Base-by-base conservation (phyloP, 2,329 filamentous ascomycete genomes). In the Monosporascus ibericus region DNA sequence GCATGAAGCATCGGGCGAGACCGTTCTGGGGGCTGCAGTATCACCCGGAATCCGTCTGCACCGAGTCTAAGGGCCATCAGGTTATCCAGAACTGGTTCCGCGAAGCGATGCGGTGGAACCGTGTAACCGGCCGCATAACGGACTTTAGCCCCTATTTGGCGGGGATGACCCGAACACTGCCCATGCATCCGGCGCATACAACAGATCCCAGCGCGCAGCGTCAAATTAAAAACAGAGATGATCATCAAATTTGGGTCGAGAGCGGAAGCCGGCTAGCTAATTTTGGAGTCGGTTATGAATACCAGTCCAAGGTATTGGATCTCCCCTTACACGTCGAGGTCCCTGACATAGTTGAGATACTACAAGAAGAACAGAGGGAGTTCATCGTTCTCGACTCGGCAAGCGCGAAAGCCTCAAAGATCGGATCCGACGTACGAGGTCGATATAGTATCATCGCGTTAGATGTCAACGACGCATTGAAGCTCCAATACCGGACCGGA, bases 11-110 rank as follows among this genome's bases (percentile, higher is more conserved):
- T 66, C 70, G 66, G 18, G 64, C 58, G 1, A 85, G 83, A 58
- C 91, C 92, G 0, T 88, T 92, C 57, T 95, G 88, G 85, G 92
- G 88, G 0, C 77, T 96, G 18, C 92, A 96, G 65, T 96, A 94
- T 62, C 91, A 96, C 64, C 91, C 91, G 0, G 91, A 96, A 68
- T 95, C 90, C 0, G 81, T 90, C 15, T 95, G 90, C 67, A 95
- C 91, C 4, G 87, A 89, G 39, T 71, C 75, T 3, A 78, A 80
- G 54, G 85, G 87, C 1, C 80, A 78, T 20, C 71, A 73, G 15
- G 75, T 95, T 25, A 75, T 95, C 37, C 69, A 69, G 48, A 90
- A 88, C 62, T 96, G 91, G 90, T 94, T 91, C 78, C 65, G 68
- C 5, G 75, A 82, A 63, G 84, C 85, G 1, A 70, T 76, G 51